Base-by-base conservation (phyloP, 768 basidiomycete species). In the Lentinula raphanica region DNA sequence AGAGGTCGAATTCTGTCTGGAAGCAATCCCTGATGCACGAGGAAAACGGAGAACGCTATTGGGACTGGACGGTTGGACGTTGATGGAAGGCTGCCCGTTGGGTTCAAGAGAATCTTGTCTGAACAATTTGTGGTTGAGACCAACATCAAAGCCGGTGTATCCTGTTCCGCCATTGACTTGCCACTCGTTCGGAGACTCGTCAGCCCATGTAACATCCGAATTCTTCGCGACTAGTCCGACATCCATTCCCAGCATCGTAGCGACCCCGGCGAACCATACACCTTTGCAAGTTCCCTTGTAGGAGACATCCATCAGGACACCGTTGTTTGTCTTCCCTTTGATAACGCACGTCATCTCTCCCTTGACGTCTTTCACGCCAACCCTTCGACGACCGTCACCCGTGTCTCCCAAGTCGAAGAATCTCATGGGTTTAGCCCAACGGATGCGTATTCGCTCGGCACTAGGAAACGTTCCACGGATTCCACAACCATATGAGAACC, bases 241-340 rank as follows among this genome's bases (percentile, higher is more conserved):
- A 64, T 92, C 90, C 78, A 92, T 73, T 9, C 89, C 91, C 19
- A 93, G 76, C 64, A 90, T 74, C 3, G 88, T 92, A 3, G 91
- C 91, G 4, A 91, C 90, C 2, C 90, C 91, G 39, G 89, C 85
- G 65, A 85, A 91, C 87, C 88, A 92, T 44, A 92, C 72, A 12
- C 87, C 87, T 60, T 82, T 85, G 70, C 89, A 92, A 2, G 82
- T 79, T 38, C 80, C 89, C 60, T 83, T 85, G 67, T 90, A 91
- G 57, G 87, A 82, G 15, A 92, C 69, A 40, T 79, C 76, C 77
- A 91, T 79, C 32, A 86, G 62, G 17, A 87, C 69, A 17, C 88
- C 88, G 63, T 74, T 74, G 54, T 60, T 71, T 45, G 69, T 69
- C 62, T 76, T 81, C 29, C 85, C 87, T 35, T 82, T 74, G 19